These are phyloP conservation scores for Dipteronia sinensis DNA, from an alignment of 345 rosid genomes.

Conservation along the genomic window DNA sequence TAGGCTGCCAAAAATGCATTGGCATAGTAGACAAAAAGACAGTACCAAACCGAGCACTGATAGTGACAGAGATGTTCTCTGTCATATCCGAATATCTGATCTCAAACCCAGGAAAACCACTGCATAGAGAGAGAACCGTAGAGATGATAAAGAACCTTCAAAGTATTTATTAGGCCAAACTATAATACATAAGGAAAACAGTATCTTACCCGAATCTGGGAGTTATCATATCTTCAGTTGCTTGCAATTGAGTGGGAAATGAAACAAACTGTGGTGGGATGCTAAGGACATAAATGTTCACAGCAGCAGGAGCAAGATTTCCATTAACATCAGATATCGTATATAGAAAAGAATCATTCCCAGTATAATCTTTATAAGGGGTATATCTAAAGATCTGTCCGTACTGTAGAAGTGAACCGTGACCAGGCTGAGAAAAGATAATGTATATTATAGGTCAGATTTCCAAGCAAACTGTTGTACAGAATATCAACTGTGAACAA, in stretches of 20 bases:
- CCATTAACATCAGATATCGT: slow-evolving; percentile 68
- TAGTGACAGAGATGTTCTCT: slow-evolving; percentile 70
- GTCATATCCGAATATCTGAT: slow-evolving; percentile 62
- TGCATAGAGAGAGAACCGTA: slow-evolving; percentile 26
- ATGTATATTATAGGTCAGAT: slow-evolving; percentile 4
- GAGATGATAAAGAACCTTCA: background rate
- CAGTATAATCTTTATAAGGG: slow-evolving; percentile 66
- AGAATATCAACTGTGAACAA: background rate
- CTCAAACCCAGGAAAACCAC: slow-evolving; percentile 75
- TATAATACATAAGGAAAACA: background rate
- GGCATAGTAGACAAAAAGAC: slow-evolving; percentile 60
- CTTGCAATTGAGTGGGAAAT: slow-evolving; percentile 62
- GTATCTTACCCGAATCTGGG: slow-evolving; percentile 66
- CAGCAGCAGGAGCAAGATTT: slow-evolving; percentile 63
- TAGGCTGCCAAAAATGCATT: slow-evolving; percentile 73
- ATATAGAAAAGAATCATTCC: slow-evolving; percentile 71
- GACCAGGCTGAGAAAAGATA: slow-evolving; percentile 60
- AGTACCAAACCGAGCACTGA: slow-evolving; percentile 60
- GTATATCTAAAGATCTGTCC: slow-evolving; percentile 79
- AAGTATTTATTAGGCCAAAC: background rate
- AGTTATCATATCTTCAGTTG: slow-evolving; percentile 72
- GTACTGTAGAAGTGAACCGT: slow-evolving; percentile 76
- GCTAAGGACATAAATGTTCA: slow-evolving; percentile 57
- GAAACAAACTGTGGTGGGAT: slow-evolving; percentile 85
- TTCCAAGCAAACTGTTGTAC: background rate